A percentile compares a stretch with the other conserved stretches of the same genome.
Evolutionary conservation across 176 grass and related monocot species (phyloP).

Genomic region (barley (Hordeum vulgare)): MorexV3_pseudomolecules_assembly NC_058524.1:541219472-541219971

Average conservation of each 20-base stretch:
- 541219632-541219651: not conserved
- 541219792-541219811: not conserved
- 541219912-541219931: constrained; percentile 98
- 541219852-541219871: constrained; percentile 73
- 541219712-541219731: not conserved
- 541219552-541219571: not conserved
- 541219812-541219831: constrained; percentile 5
- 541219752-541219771: not conserved
- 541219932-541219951: constrained; percentile 96
- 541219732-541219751: not conserved
- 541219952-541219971: constrained; percentile 96
- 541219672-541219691: not conserved
- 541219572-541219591: not conserved
- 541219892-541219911: constrained; percentile 90
- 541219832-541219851: not conserved
- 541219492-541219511: not conserved
- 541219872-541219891: constrained; percentile 95
- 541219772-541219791: not conserved
- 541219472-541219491: not conserved
- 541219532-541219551: not conserved
- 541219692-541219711: not conserved
- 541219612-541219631: not conserved
- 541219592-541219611: constrained; percentile 1
- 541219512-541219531: not conserved
- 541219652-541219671: not conserved